Evolutionary conservation across 2,329 filamentous ascomycete species (phyloP), one percentile per base, ranked within the genome.

Genomic region (Diaporthe longicolla): DNA sequence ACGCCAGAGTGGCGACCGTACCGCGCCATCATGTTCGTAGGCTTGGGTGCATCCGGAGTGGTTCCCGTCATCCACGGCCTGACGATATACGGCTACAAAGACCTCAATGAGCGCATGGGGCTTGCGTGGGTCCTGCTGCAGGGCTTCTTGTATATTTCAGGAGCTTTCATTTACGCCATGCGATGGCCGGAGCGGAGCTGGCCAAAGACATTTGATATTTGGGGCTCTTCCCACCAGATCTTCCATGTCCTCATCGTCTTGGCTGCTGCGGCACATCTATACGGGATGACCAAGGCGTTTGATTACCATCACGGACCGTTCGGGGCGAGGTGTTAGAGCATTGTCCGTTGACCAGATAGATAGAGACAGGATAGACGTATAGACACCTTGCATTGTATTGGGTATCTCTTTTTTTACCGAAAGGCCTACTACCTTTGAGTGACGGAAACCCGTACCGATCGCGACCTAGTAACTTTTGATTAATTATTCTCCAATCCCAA

Each of bases 161-260:
- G 97, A 11, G 97, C 97, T 2, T 89, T 89, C 8, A 87, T 98
- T 65, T 98, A 99, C 82, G 97, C 95, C 9, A 92, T 93, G 70
- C 92, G 97, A 50, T 92, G 96, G 83, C 97, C 97, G 0, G 97
- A 99, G 85, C 89, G 94, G 74, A 90, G 89, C 79, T 89, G 86
- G 58, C 97, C 96, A 0, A 94, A 95, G 1, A 86, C 83, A 10
- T 98, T 96, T 80, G 97, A 99, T 83, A 94, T 98, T 69, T 94
- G 94, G 90, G 96, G 97, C 50, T 95, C 92, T 81, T 98, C 95
- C 26, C 97, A 99, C 83, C 97, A 99, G 84, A 93, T 99, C 77
- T 99, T 99, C 82, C 97, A 99, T 85, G 86, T 97, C 52, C 89
- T 97, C 76, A 95, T 99, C 37, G 87, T 98, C 21, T 83, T 95